Evolutionary conservation across 1,284 basidiomycete species (phyloP).

Genomic region (Cryptococcus hybrid): DNA sequence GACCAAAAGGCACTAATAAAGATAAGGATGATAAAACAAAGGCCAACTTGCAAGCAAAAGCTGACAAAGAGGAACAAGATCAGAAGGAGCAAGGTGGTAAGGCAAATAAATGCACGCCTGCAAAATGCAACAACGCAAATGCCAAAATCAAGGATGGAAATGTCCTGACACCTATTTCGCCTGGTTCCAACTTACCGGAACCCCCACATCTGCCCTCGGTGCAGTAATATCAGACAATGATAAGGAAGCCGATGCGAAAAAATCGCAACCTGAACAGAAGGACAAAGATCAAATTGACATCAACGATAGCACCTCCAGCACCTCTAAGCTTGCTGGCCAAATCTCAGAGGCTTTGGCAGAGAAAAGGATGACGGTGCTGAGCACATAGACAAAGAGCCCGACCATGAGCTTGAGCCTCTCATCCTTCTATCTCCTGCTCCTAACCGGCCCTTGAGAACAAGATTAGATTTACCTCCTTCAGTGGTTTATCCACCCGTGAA

Average conservation of each 20-base stretch:
- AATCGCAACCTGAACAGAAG: neutral
- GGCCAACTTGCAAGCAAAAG: slow-evolving; percentile 5
- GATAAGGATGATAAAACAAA: slow-evolving; percentile 5
- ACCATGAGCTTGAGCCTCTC: slow-evolving; percentile 20
- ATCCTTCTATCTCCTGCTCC: slow-evolving; percentile 27
- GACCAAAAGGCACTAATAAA: slow-evolving; percentile 7
- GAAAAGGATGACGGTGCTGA: slow-evolving; percentile 1
- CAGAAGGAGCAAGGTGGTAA: neutral
- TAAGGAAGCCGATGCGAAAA: neutral
- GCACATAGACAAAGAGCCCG: slow-evolving; percentile 6
- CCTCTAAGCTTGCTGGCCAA: neutral
- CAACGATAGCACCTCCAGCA: neutral
- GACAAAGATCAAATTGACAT: neutral
- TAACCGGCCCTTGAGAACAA: slow-evolving; percentile 17
- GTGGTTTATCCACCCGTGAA: slow-evolving; percentile 32
- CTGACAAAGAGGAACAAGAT: slow-evolving; percentile 8
- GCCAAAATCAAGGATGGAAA: slow-evolving; percentile 5
- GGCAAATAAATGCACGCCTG: neutral
- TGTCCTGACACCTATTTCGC: slow-evolving; percentile 12
- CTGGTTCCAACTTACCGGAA: slow-evolving; percentile 21
- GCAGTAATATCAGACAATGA: neutral
- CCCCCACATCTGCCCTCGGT: slow-evolving; percentile 19
- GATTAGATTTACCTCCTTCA: slow-evolving; percentile 22
- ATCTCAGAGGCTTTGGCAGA: neutral
- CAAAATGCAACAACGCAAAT: neutral